Base-by-base conservation (phyloP, 257 asterid genomes). In the Solanum pimpinellifolium region DNA sequence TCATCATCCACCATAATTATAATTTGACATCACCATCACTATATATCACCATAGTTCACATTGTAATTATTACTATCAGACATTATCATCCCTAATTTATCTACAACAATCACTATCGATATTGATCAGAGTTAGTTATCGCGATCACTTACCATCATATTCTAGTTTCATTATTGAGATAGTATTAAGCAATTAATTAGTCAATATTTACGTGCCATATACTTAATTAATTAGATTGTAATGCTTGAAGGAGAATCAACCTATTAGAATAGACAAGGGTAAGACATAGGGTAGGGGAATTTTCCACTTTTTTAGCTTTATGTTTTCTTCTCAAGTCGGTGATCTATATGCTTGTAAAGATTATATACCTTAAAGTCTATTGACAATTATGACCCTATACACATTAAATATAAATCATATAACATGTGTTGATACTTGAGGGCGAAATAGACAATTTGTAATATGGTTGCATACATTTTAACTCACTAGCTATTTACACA, bases 271-370 rank as follows among this genome's bases (percentile, higher is more conserved):
- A 44, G 72, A 66, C 44, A 65, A 86, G 60, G 23, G 31, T 46
- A 3, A 23, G 60, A 29, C 23, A 52, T 66, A 7, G 11, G 10
- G 49, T n/a, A 14, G 15, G 74, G 60, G 72, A 72, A 56, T 46
- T 88, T 56, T 56, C 66, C 11, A 74, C 49, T 52, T 88, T 47
- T 82, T 33, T 25, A 8, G 68, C 87, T 84, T 87, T 85, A 84
- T 65, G 60, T 68, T 89, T 87, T 74, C 89, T 87, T 89, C 87
- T 27, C 20, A 23, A 29, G 81, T 76, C 37, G 49, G 83, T 72
- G 72, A 70, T 75, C 25, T 84, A 62, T 88, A 87, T 89, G 44
- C 88, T 77, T 68, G 13, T 59, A 13, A 13, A 46, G 39, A 73
- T 37, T 37, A 25, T 66, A 65, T 29, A 16, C 47, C 47, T 76